These are phyloP conservation scores for Saprolegnia diclina DNA, from an alignment of 352 stramenopile genomes.

Conservation along the genomic window DNA sequence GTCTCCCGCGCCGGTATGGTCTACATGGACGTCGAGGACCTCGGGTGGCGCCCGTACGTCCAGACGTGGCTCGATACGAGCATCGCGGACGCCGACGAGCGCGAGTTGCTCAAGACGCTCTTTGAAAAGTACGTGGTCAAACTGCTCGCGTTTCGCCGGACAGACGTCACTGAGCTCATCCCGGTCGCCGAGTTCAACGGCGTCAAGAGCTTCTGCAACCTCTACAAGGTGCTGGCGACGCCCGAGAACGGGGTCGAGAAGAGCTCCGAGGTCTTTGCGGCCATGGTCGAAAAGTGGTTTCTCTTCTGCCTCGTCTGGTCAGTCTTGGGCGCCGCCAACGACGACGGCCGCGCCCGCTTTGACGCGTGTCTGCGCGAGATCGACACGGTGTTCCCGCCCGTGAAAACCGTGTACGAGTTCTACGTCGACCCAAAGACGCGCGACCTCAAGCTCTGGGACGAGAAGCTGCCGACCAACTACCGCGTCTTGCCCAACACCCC, in stretches of 20 bases:
- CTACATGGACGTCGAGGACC: slow-evolving; percentile 87
- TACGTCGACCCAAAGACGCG: slow-evolving; percentile 74
- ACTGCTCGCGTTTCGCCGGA: slow-evolving; percentile 55
- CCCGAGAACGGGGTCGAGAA: slow-evolving; percentile 68
- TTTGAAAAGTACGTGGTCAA: slow-evolving; percentile 84
- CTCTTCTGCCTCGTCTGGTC: slow-evolving; percentile 83
- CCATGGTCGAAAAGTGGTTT: slow-evolving; percentile 77
- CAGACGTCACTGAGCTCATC: slow-evolving; percentile 67
- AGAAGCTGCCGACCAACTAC: slow-evolving; percentile 72
- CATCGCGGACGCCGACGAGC: slow-evolving; percentile 56
- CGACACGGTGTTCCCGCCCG: slow-evolving; percentile 87
- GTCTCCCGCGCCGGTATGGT: slow-evolving; percentile 92
- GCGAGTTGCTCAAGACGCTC: slow-evolving; percentile 52
- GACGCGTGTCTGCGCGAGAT: slow-evolving; percentile 88
- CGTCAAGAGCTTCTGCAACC: slow-evolving; percentile 78
- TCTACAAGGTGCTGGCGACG: slow-evolving; percentile 75
- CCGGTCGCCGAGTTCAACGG: slow-evolving; percentile 76
- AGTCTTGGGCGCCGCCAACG: slow-evolving; percentile 78
- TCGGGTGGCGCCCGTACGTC: slow-evolving; percentile 75
- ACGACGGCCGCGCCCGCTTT: slow-evolving; percentile 78
- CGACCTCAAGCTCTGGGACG: slow-evolving; percentile 82
- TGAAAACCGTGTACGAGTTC: slow-evolving; percentile 92
- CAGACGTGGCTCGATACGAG: slow-evolving; percentile 65
- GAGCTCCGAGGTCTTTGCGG: slow-evolving; percentile 62
- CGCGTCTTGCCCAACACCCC: slow-evolving; percentile 59